A percentile compares a stretch with the other conserved stretches of the same genome.
Conservation (phyloP, 495 filamentous ascomycete genomes). For the Podospora sp. region DNA sequence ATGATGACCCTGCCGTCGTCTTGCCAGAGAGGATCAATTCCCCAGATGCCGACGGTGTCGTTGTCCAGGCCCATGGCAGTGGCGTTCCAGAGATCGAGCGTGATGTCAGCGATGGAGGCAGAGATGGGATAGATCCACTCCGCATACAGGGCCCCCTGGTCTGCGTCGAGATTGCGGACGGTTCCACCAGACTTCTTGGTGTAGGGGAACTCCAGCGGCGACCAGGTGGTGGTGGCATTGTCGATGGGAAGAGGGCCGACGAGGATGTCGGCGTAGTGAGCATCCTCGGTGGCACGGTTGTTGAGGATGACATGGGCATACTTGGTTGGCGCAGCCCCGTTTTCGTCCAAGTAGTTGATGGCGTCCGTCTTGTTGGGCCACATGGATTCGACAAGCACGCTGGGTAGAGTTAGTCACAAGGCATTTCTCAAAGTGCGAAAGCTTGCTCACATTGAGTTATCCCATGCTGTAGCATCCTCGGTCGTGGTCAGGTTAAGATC, state of each 20-base stretch:
- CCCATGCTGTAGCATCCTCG: conserved; percentile 37
- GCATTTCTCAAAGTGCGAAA: neutral
- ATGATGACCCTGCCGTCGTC: conserved; percentile 44
- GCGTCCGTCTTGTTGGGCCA: conserved; percentile 58
- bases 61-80: conserved; percentile 34
- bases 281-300: conserved; percentile 42
- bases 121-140: conserved; percentile 37
- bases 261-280: conserved; percentile 49
- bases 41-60: conserved; percentile 45
- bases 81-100: conserved; percentile 39
- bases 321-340: conserved; percentile 40
- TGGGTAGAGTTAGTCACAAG: conserved; percentile 17
- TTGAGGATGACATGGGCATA: conserved; percentile 53
- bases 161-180: conserved; percentile 45
- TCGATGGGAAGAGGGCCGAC: conserved; percentile 53
- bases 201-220: conserved; percentile 47
- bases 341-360: conserved; percentile 47
- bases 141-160: conserved; percentile 28
- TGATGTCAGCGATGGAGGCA: conserved; percentile 32
- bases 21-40: conserved; percentile 45
- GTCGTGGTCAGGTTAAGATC: conserved; percentile 42
- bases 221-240: conserved; percentile 39
- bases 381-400: conserved; percentile 49
- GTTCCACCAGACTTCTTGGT: conserved; percentile 43
- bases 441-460: conserved; percentile 35